A percentile compares a stretch with the other conserved stretches of the same genome.
Evolutionary conservation across 192 early-diverging fungal species (phyloP).

Genomic region (Gonapodya sp.): DNA sequence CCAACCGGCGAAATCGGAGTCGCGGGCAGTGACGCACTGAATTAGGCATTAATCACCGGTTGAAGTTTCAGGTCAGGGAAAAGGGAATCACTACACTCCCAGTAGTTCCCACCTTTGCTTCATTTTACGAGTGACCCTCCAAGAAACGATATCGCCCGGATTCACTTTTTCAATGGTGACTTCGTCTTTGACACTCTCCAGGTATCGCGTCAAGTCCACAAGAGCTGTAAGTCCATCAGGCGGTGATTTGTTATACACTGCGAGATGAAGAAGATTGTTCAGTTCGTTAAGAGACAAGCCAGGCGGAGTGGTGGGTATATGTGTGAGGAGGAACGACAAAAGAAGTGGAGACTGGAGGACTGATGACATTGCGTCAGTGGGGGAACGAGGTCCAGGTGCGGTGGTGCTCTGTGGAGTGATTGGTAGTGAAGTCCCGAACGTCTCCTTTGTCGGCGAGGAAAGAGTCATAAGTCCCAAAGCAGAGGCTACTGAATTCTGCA

Average conservation of each 20-base stretch:
- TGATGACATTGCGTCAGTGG: background rate
- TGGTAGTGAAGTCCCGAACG: background rate
- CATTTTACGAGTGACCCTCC: background rate
- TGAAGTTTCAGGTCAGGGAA: background rate
- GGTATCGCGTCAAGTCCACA: constrained; percentile 1
- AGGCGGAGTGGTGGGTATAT: background rate
- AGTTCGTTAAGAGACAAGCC: background rate
- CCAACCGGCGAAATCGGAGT: background rate
- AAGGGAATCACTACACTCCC: background rate
- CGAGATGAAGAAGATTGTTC: background rate
- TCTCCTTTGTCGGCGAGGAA: background rate
- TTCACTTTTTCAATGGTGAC: background rate
- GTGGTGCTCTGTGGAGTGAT: background rate
- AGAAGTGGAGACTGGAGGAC: background rate
- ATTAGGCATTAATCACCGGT: background rate
- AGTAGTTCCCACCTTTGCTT: background rate
- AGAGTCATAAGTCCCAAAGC: background rate
- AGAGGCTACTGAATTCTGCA: background rate
- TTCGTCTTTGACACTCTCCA: background rate
- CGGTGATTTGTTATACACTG: background rate
- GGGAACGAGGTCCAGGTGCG: background rate
- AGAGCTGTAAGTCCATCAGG: background rate
- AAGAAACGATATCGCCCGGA: background rate
- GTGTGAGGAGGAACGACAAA: background rate
- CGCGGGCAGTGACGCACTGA: background rate